Base-by-base conservation (phyloP, 192 early-diverging fungal genomes). In the Coemansia furcata region DNA sequence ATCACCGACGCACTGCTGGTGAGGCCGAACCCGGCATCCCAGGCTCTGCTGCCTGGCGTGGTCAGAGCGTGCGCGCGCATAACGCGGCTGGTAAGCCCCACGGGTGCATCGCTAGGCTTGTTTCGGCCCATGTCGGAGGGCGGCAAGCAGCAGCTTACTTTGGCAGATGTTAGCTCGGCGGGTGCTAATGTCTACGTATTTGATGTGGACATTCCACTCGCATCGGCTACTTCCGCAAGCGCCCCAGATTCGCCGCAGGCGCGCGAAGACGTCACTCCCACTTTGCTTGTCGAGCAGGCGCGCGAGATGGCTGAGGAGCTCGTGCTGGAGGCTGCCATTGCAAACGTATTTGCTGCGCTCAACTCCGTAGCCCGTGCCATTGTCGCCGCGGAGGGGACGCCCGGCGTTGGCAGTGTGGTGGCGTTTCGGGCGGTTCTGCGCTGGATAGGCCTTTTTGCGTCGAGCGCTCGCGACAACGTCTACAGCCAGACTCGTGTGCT, bases 291-390 rank as follows among this genome's bases (percentile, higher is more conserved):
- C 37, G 67, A 69, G 30, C 61, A 65, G 12, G 63, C 19, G 61
- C 71, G 77, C 6, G 67, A 71, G 55, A 65, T 66, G 8, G 29
- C 54, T 6, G 69, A 74, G 19, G 78, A 80, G 37, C 21, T 49
- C 8, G 58, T 14, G 11, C 71, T 64, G 4, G 78, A 75, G 30
- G 30, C 43, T 3, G 17, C 19, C 3, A 64, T 80, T 32, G 78
- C 57, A 23, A 40, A 36, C 1, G 61, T 80, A 12, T 69, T 80
- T 55, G 21, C 30, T 0, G 58, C 68, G 6, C 21, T 75, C 19
- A 54, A 59, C 14, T 21, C 23, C 6, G 17, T 77, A 17, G 40
- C 39, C 14, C n/a, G 1, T 3, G 11, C 29, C 11, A 46, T 54
- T 15, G 14, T 32, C 50, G 50, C 29, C 14, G 30, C 32, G 5